Evolutionary conservation across 495 filamentous ascomycete genomes (phyloP).

Genomic region (Annulohypoxylon bovei): DNA sequence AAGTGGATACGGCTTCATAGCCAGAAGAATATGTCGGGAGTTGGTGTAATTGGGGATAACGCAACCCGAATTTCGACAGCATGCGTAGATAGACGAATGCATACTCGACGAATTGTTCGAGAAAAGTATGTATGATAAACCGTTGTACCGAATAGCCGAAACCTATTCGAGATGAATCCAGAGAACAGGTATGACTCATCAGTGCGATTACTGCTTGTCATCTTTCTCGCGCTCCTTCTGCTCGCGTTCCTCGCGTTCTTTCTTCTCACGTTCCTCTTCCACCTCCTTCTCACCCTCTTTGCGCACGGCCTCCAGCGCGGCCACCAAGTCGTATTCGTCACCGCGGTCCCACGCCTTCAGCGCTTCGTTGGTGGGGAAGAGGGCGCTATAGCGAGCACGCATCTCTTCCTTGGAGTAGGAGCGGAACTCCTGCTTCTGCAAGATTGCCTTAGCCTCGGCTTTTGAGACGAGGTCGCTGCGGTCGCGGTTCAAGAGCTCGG

Average conservation of each 20-base stretch:
- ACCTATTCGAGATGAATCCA: neutral
- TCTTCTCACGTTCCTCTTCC: no score
- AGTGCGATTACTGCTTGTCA: neutral
- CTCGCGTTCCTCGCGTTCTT: neutral
- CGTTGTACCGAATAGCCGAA: neutral
- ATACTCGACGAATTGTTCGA: neutral
- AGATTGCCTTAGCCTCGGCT: neutral
- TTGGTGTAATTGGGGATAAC: neutral
- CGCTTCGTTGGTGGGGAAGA: neutral
- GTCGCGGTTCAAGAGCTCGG: conserved; percentile 7
- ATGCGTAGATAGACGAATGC: neutral
- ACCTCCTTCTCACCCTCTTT: no score
- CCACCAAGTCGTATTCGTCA: neutral
- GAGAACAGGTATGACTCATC: neutral
- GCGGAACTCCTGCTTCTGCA: neutral
- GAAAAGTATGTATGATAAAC: neutral
- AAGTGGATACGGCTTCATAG: neutral
- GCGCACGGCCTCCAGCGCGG: neutral
- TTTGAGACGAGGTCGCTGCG: neutral
- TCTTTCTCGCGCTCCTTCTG: neutral
- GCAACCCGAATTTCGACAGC: neutral
- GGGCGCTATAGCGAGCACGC: conserved; percentile 7
- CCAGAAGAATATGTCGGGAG: neutral
- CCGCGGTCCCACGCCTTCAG: neutral
- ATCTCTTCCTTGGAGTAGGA: conserved; percentile 9